Evolutionary conservation across 805 yeast genomes (phyloP), one percentile per base, ranked within the genome.

Genomic region (Candida chauliodis): DNA sequence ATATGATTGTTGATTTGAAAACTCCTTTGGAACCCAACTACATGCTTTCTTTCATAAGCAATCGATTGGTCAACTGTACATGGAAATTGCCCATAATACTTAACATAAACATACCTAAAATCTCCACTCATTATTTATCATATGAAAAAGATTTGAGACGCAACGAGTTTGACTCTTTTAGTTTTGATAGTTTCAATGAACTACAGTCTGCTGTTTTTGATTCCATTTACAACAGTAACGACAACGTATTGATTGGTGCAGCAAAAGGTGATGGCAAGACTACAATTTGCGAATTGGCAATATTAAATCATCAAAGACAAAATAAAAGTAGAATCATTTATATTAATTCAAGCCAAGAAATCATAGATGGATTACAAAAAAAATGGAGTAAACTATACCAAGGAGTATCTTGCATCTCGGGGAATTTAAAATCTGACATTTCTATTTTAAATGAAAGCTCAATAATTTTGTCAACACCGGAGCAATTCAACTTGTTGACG

Each of bases 61-160:
- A 90, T 41, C 77, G 71, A 42, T 93, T 98, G 99, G 60, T 89
- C 4, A 90, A 86, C 44, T 78, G 88, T 41, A 85, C 76, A 39
- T 66, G 72, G 44, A 76, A 74, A 42, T 54, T 74, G 1, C 86
- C 96, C 0, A 66, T 88, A 1, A 58, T 78, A 40, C 60, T 87
- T 43, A 53, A 63, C 16, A 46, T 84, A 38, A 65, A 61, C 23
- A 36, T 79, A 4, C 96, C 95, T 5, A 73, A 76, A 50, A 75
- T 74, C 78, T 78, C 24, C 79, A 88, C 0, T 75, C 73, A 21
- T 51, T 84, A 16, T 50, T 14, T 38, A 13, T 21, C 34, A 17
- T 20, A 32, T 23, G 30, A 26, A 17, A 34, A 35, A 3, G 31
- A 40, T 11, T 18, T 76, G n/a, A 79, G 73, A 20, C 50, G 73